phyloP scores from a whole-genome alignment of 352 stramenopile genomes.

The Phytophthora hibernalis region DNA sequence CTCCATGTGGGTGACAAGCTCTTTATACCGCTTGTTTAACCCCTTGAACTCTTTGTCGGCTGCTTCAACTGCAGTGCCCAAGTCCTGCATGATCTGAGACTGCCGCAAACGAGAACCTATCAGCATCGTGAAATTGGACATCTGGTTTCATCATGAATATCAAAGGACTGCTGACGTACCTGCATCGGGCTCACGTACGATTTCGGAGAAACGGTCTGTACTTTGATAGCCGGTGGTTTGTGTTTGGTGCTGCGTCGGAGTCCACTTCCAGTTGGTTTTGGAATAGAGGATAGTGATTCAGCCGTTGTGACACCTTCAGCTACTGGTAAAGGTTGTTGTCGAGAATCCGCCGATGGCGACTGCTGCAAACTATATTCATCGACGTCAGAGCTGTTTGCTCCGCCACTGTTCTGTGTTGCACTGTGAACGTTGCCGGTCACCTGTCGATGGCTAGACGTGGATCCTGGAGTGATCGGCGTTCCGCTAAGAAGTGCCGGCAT shows the following conservation, averaged over 20 bases:
- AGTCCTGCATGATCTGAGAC: slow-evolving; percentile 71
- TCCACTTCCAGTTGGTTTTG: slow-evolving; percentile 7
- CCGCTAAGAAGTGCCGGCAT: slow-evolving; percentile 34
- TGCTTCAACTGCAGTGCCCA: slow-evolving; percentile 42
- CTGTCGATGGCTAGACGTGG: slow-evolving; percentile 5
- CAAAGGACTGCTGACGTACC: slow-evolving; percentile 34
- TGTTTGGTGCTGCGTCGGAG: slow-evolving; percentile 8
- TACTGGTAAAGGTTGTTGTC: not conserved
- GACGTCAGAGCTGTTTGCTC: slow-evolving; percentile 5
- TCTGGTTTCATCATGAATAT: slow-evolving; percentile 11
- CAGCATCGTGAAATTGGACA: slow-evolving; percentile 4
- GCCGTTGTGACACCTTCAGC: not conserved
- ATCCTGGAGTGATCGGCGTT: slow-evolving; percentile 1
- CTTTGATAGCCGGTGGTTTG: slow-evolving; percentile 54
- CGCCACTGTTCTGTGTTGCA: not conserved
- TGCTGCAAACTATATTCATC: not conserved
- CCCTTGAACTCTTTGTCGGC: slow-evolving; percentile 57
- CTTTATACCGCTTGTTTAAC: slow-evolving; percentile 56
- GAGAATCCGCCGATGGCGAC: not conserved
- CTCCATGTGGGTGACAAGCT: slow-evolving; percentile 52
- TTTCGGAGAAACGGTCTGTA: slow-evolving; percentile 38
- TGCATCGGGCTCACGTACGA: slow-evolving; percentile 62
- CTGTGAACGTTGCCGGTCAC: not conserved
- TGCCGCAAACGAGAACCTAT: slow-evolving; percentile 19
- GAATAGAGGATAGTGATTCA: slow-evolving; percentile 1